These are phyloP conservation scores for Aspergillus tamarii DNA, from an alignment of 2,329 filamentous ascomycete species.

Conservation along the genomic window DNA sequence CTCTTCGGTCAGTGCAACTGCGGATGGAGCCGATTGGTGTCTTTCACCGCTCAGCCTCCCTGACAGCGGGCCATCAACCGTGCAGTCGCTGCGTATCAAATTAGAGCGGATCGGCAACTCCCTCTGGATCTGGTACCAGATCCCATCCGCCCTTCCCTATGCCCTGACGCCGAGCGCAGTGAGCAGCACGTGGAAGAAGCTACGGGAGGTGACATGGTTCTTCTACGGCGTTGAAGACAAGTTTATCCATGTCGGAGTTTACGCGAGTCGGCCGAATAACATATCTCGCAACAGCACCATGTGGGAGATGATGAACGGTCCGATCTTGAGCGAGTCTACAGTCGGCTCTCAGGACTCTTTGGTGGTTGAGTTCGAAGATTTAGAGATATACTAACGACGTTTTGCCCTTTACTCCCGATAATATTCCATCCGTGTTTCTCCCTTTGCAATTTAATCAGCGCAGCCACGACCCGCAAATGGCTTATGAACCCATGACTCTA, in stretches of 20 bases:
- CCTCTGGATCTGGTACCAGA: conserved; percentile 62
- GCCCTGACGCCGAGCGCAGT: conserved; percentile 43
- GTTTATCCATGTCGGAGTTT: conserved; percentile 60
- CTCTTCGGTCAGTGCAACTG: conserved; percentile 60
- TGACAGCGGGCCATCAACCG: conserved; percentile 40
- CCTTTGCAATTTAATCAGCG: neutral
- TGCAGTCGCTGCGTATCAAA: conserved; percentile 57
- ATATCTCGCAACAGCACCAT: conserved; percentile 44
- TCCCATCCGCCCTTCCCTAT: conserved; percentile 40
- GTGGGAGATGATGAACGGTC: conserved; percentile 44
- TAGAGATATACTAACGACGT: conserved; percentile 50
- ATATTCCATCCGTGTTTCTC: neutral
- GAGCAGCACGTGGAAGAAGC: conserved; percentile 57
- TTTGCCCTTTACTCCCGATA: neutral
- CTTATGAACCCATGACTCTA: neutral
- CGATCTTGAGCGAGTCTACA: conserved; percentile 27
- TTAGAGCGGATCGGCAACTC: conserved; percentile 60
- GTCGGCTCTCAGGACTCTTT: conserved; percentile 41
- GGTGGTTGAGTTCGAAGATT: conserved; percentile 55
- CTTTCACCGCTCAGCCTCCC: conserved; percentile 51
- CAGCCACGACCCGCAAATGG: neutral
- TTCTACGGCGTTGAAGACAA: conserved; percentile 64
- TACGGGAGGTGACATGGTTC: conserved; percentile 64
- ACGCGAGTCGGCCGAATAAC: conserved; percentile 59
- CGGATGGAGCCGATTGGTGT: conserved; percentile 62